Evolutionary conservation across 108 stramenopile genomes (phyloP).

Genomic region (Chaetoceros muelleri): DNA sequence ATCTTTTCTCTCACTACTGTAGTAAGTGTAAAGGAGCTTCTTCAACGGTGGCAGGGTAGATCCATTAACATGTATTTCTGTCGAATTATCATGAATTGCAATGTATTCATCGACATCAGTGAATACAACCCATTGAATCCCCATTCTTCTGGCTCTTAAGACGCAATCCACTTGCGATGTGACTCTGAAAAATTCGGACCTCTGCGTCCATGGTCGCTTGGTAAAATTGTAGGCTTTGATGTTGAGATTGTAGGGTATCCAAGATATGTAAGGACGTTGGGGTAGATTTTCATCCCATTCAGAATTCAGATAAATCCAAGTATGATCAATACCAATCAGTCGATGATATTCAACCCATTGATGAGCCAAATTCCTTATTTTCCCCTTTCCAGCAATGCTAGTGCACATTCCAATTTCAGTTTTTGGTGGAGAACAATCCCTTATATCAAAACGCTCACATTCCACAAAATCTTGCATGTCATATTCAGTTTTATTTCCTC

Average conservation of each 20-base stretch:
- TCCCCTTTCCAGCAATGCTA: background rate
- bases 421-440: background rate
- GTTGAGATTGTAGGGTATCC: conserved; percentile 10
- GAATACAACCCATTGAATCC: conserved; percentile 13
- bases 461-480: background rate
- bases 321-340: conserved; percentile 22
- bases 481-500: background rate
- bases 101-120: conserved; percentile 19
- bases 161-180: conserved; percentile 6
- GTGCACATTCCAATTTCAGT: background rate
- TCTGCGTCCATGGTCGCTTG: conserved; percentile 1
- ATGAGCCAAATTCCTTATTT: background rate
- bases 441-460: background rate
- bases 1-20: background rate
- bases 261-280: conserved; percentile 9
- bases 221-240: background rate
- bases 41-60: background rate
- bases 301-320: conserved; percentile 19
- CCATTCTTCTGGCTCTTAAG: conserved; percentile 7
- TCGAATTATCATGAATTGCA: background rate
- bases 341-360: conserved; percentile 29
- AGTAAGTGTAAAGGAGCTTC: background rate
- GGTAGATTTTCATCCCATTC: conserved; percentile 2
- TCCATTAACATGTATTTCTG: too few species aligned
- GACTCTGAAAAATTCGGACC: conserved; percentile 7